These are phyloP conservation scores for Lasiodiplodia gonubiensis DNA, from an alignment of 2,329 filamentous ascomycete genomes.

Conservation along the genomic window DNA sequence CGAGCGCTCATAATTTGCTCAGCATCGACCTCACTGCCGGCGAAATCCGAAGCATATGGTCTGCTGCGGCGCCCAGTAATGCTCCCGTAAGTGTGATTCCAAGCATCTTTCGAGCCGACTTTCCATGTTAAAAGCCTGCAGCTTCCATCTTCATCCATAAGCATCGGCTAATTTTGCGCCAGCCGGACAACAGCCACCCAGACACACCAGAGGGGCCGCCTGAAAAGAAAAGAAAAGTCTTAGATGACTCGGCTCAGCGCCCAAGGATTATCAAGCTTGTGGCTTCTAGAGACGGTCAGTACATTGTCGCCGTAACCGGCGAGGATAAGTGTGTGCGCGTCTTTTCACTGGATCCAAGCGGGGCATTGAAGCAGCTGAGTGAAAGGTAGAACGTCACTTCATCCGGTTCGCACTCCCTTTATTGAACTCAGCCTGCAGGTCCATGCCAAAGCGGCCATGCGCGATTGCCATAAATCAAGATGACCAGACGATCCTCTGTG, in stretches of 20 bases:
- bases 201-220: constrained; percentile 44
- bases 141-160: constrained; percentile 34
- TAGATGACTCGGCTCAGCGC: constrained; percentile 29
- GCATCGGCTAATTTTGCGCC: constrained; percentile 29
- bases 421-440: constrained; percentile 54
- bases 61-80: constrained; percentile 34
- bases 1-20: constrained; percentile 74
- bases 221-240: constrained; percentile 49
- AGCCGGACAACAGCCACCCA: constrained; percentile 27
- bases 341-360: constrained; percentile 69
- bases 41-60: constrained; percentile 67
- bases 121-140: constrained; percentile 28
- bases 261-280: constrained; percentile 72
- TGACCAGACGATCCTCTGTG: constrained; percentile 74
- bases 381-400: constrained; percentile 62
- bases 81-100: constrained; percentile 37
- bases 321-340: constrained; percentile 92
- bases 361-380: constrained; percentile 70
- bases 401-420: constrained; percentile 1
- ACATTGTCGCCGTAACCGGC: constrained; percentile 80
- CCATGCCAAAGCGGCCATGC: constrained; percentile 89
- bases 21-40: constrained; percentile 67
- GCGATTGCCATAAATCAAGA: constrained; percentile 74
- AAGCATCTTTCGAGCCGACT: neutral
- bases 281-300: constrained; percentile 65